These are phyloP conservation scores for Brasilioporus rufonigricans DNA, from an alignment of 768 basidiomycete genomes.

Conservation along the genomic window DNA sequence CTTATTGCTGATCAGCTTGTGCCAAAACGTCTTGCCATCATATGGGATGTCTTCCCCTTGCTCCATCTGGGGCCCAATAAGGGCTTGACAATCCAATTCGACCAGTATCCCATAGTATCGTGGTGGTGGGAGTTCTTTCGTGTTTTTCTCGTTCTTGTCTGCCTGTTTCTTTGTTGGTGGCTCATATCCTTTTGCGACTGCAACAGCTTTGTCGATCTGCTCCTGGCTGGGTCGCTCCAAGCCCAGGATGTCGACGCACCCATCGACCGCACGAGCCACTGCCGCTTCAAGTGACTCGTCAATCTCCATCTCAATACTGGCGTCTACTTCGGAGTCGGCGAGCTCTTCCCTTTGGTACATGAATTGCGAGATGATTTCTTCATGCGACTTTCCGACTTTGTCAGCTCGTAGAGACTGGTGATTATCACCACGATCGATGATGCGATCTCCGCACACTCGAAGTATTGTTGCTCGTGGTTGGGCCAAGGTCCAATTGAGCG, in stretches of 20 bases:
- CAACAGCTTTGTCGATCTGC: conserved; percentile 46
- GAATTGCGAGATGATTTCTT: conserved; percentile 82
- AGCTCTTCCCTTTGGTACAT: conserved; percentile 63
- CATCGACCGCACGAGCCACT: conserved; percentile 58
- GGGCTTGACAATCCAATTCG: conserved; percentile 59
- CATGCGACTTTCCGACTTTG: conserved; percentile 52
- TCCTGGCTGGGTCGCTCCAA: conserved; percentile 52
- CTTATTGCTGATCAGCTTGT: conserved; percentile 38
- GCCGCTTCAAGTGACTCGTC: conserved; percentile 52
- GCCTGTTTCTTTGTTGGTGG: conserved; percentile 22
- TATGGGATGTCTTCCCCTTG: conserved; percentile 30
- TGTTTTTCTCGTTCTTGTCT: conserved; percentile 25
- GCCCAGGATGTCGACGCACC: conserved; percentile 52
- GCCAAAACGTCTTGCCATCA: conserved; percentile 45
- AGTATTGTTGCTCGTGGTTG: conserved; percentile 60
- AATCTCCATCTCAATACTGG: conserved; percentile 62
- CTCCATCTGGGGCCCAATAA: conserved; percentile 45
- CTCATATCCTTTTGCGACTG: conserved; percentile 41
- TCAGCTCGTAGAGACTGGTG: conserved; percentile 82
- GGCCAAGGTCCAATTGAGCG: conserved; percentile 72
- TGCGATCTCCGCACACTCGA: conserved; percentile 74
- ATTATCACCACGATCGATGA: conserved; percentile 71
- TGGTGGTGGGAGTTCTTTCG: conserved; percentile 28
- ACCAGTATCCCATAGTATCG: conserved; percentile 81
- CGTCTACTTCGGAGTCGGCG: conserved; percentile 60